Evolutionary conservation across 495 filamentous ascomycete species (phyloP).

Genomic region (Daldinia childiae): DNA sequence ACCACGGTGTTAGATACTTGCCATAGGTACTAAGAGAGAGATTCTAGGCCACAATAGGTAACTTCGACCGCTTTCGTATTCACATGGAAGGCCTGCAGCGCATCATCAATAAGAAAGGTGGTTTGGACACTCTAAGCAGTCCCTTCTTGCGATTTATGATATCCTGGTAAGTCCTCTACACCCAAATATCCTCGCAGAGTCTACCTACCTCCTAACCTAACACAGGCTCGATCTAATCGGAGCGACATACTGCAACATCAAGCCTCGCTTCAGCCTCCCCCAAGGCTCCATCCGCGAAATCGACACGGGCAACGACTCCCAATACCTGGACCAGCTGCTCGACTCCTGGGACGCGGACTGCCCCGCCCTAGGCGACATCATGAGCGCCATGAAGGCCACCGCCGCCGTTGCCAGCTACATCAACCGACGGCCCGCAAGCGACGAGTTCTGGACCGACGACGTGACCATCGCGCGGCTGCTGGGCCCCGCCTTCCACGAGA

Average conservation of each 20-base stretch:
- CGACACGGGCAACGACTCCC: conserved; percentile 26
- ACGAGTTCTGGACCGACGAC: conserved; percentile 40
- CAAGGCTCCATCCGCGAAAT: conserved; percentile 20
- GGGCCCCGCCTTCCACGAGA: conserved; percentile 32
- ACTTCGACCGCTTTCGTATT: conserved; percentile 36
- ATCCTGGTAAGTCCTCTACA: conserved; percentile 22
- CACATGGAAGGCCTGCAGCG: conserved; percentile 42
- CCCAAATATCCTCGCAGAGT: too few species aligned
- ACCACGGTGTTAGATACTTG: too few species aligned
- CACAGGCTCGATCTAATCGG: conserved; percentile 39
- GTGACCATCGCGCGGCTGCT: conserved; percentile 34
- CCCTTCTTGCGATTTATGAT: conserved; percentile 39
- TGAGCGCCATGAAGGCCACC: conserved; percentile 33
- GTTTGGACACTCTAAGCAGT: conserved; percentile 33
- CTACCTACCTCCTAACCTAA: background rate
- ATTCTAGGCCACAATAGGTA: conserved; percentile 36
- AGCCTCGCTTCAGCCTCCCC: conserved; percentile 33
- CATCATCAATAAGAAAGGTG: conserved; percentile 38
- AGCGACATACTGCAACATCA: conserved; percentile 39
- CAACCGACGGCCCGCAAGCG: conserved; percentile 14
- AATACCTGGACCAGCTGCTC: conserved; percentile 29
- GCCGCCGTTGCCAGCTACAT: conserved; percentile 42
- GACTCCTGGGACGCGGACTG: conserved; percentile 35
- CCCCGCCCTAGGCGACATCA: conserved; percentile 39
- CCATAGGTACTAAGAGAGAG: conserved; percentile 19